Conservation (phyloP, 306 rosid genomes). For the Benincasa hispida region DNA sequence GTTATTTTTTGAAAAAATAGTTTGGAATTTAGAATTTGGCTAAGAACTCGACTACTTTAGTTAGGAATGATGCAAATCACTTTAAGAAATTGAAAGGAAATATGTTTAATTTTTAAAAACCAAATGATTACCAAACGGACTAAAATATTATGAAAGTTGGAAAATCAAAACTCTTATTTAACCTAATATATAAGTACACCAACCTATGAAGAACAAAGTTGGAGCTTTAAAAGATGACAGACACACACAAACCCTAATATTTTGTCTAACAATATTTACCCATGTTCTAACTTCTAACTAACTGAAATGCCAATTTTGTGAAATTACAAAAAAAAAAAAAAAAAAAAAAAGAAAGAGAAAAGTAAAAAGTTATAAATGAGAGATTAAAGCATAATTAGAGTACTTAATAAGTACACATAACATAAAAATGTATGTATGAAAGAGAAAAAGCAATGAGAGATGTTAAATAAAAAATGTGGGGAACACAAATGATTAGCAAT, state of each 20-base stretch:
- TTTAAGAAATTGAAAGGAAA: no score
- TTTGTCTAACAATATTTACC: neutral
- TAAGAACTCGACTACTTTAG: no score
- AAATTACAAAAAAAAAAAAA: neutral
- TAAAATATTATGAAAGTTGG: no score
- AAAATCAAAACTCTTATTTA: no score
- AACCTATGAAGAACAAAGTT: neutral
- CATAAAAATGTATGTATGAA: neutral
- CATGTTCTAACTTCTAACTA: neutral
- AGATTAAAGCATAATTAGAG: neutral
- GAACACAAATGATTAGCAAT: constrained; percentile 31
- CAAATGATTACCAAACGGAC: no score
- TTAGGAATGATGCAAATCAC: no score
- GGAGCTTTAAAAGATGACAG: no score
- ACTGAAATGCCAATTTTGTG: neutral
- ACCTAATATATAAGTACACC: no score
- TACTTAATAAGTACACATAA: neutral
- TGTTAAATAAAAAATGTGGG: neutral
- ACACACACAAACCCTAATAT: no score
- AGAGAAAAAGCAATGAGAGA: neutral
- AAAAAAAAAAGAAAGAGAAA: neutral
- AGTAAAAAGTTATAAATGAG: neutral
- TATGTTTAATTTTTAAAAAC: no score
- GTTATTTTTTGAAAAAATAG: no score
- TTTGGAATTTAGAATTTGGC: no score